Base-by-base conservation (phyloP, 1,139 yeast genomes). In the Nakaseomyces sp. region DNA sequence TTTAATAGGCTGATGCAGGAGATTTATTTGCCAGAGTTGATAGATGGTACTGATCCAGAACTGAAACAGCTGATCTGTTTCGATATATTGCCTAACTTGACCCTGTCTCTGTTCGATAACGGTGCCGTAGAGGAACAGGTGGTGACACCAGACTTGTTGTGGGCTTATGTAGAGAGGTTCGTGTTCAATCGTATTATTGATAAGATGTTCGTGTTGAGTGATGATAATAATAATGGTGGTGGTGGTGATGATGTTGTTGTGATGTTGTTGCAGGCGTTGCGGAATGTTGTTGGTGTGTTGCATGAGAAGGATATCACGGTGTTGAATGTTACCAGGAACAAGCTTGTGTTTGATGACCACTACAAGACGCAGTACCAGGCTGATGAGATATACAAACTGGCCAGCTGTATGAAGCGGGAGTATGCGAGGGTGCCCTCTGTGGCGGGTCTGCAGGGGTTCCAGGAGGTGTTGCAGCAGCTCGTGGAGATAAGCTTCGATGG, bases 1-100 rank as follows among this genome's bases (percentile, higher is more conserved):
- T 41, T 54, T 8, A 42, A 32, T 5, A 29, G 32, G 13, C 42
- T 55, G 10, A 43, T 54, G 22, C 24, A 38, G 13, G 43, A 50
- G 8, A 38, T 57, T 4, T 36, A 54, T n/a, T 13, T 54, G 15
- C 59, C 59, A 8, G 45, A 54, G 3, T 42, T 57, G 22, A 26
- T 37, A 9, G 35, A 46, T n/a, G 58, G 54, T 28, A 18, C 43
- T 10, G 48, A 54, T 31, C 41, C 47, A 15, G 52, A 51, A 25
- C 41, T 57, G 16, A 45, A 51, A 5, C 48, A 50, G 26, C 40
- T 55, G 35, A 48, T 56, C 2, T 49, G 55, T 1, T 46, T 40
- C 8, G 50, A 51, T 31, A 40, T 51, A n/a, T 46, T 50, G 18
- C 59, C 38, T 12, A 18, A 30, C 5, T n/a, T 26, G 17, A 22